These are phyloP conservation scores for Friedmanniomyces endolithicus DNA, from an alignment of 495 filamentous ascomycete genomes.

Conservation along the genomic window DNA sequence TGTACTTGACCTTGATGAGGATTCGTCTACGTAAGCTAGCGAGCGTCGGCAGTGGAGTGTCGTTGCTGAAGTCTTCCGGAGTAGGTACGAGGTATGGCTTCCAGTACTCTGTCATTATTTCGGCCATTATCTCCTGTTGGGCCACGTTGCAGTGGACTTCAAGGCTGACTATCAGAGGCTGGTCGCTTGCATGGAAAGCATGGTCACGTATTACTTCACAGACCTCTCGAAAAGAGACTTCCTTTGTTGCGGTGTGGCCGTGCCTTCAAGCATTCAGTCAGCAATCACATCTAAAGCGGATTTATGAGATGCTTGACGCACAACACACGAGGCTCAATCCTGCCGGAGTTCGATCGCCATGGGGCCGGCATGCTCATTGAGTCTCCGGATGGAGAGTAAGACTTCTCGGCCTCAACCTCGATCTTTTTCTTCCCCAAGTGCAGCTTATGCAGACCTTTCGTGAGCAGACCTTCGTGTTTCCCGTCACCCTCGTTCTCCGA, in stretches of 20 bases:
- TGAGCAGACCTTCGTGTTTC: constrained; percentile 22
- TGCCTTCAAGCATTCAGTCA: constrained; percentile 32
- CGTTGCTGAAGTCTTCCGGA: constrained; percentile 36
- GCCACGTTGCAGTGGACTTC: constrained; percentile 70
- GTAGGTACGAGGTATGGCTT: constrained; percentile 52
- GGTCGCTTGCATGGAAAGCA: constrained; percentile 59
- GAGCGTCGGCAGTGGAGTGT: constrained; percentile 49
- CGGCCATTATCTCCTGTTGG: constrained; percentile 80
- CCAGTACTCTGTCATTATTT: constrained; percentile 77
- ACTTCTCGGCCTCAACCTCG: neutral
- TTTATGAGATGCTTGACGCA: neutral
- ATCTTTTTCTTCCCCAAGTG: neutral
- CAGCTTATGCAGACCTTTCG: constrained; percentile 10
- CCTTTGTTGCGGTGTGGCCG: constrained; percentile 82
- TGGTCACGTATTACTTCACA: constrained; percentile 66
- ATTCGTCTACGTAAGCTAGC: constrained; percentile 61
- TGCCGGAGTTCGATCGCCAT: constrained; percentile 27
- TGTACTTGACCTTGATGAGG: constrained; percentile 79
- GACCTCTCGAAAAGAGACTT: constrained; percentile 71
- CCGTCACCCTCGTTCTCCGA: constrained; percentile 6
- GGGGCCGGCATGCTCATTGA: constrained; percentile 28
- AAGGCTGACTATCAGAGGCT: constrained; percentile 77
- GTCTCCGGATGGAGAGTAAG: constrained; percentile 13
- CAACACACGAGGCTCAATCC: constrained; percentile 55
- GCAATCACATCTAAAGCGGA: neutral